Conservation (phyloP, 2,329 filamentous ascomycete species). For the Neofusicoccum sp. region DNA sequence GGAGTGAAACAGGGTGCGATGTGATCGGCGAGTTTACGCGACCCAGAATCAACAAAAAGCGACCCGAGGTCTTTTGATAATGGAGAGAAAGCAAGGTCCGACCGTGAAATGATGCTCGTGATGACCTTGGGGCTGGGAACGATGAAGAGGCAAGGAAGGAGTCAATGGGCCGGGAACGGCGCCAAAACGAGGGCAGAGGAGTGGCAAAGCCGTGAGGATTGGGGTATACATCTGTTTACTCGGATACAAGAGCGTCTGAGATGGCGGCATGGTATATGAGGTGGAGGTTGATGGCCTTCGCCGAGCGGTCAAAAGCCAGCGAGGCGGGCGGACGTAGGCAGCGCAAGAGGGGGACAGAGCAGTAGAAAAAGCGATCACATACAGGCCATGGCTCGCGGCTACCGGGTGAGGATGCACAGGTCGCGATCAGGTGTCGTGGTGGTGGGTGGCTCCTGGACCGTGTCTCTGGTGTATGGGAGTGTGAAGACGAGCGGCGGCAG, state of each 20-base stretch:
- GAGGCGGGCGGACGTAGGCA: constrained; percentile 25
- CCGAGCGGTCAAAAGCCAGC: constrained; percentile 30
- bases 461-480: constrained; percentile 18
- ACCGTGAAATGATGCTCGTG: constrained; percentile 39
- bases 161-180: constrained; percentile 25
- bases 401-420: constrained; percentile 32
- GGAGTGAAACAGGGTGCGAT: constrained; percentile 38
- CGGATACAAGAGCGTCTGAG: constrained; percentile 24
- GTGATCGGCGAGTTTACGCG: constrained; percentile 45
- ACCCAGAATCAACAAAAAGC: constrained; percentile 43
- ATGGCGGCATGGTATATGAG: constrained; percentile 37
- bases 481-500: constrained; percentile 17
- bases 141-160: constrained; percentile 30
- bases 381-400: constrained; percentile 61
- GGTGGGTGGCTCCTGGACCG: constrained; percentile 19
- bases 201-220: constrained; percentile 25
- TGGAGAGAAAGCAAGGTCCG: constrained; percentile 39
- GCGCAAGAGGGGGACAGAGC: constrained; percentile 28
- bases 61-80: constrained; percentile 30
- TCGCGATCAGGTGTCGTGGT: constrained; percentile 16
- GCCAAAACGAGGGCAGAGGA: constrained; percentile 24
- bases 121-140: constrained; percentile 33
- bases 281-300: constrained; percentile 38
- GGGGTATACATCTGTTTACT: constrained; percentile 13
- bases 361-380: constrained; percentile 48